These are phyloP conservation scores for Epithemia pelagica DNA, from an alignment of 108 stramenopile genomes.

Conservation along the genomic window DNA sequence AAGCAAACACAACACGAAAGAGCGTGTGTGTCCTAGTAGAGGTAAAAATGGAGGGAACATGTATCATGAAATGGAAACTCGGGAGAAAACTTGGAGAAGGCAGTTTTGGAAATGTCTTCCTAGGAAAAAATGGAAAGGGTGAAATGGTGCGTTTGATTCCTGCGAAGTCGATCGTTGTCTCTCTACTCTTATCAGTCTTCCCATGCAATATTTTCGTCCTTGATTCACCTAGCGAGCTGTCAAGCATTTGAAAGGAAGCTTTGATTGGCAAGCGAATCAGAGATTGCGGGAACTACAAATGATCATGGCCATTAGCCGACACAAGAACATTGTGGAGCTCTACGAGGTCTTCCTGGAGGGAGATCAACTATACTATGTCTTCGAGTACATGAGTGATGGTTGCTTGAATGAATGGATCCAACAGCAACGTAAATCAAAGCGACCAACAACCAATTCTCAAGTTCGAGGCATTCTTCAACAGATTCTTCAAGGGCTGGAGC, in stretches of 20 bases:
- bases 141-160: constrained; percentile 51
- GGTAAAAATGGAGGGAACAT: background rate
- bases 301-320: constrained; percentile 45
- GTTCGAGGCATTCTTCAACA: constrained; percentile 83
- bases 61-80: constrained; percentile 14
- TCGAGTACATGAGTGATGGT: constrained; percentile 94
- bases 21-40: too few species aligned
- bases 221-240: constrained; percentile 45
- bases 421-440: constrained; percentile 11
- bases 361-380: constrained; percentile 77
- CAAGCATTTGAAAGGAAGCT: constrained; percentile 56
- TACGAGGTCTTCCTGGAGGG: constrained; percentile 4
- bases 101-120: constrained; percentile 88
- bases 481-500: constrained; percentile 78
- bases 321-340: constrained; percentile 34
- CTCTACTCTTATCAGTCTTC: background rate
- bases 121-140: constrained; percentile 63
- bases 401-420: constrained; percentile 86
- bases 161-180: background rate
- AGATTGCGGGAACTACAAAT: constrained; percentile 84
- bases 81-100: constrained; percentile 89
- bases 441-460: constrained; percentile 21
- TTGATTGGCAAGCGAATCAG: constrained; percentile 82
- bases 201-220: background rate
- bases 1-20: too few species aligned